These are phyloP conservation scores for Aphanomyces stellatus DNA, from an alignment of 352 stramenopile species.

Conservation along the genomic window DNA sequence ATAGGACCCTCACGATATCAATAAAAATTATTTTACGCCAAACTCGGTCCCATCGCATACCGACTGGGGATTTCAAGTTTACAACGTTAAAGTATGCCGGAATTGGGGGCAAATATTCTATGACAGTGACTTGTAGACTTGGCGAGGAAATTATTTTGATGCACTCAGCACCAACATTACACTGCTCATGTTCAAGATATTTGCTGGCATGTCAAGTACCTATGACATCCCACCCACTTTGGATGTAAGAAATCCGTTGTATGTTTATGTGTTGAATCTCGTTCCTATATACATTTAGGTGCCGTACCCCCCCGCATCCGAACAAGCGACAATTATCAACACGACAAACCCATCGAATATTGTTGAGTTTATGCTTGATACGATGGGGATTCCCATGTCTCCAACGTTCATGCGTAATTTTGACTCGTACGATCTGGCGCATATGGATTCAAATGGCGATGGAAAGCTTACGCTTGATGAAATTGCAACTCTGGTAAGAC, in stretches of 20 bases:
- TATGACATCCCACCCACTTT: constrained; percentile 24
- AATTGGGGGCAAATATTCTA: no score
- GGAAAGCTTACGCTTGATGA: constrained; percentile 65
- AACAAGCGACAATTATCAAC: constrained; percentile 29
- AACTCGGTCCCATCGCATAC: constrained; percentile 78
- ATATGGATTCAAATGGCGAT: constrained; percentile 55
- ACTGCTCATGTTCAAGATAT: constrained; percentile 59
- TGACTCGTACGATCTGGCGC: constrained; percentile 59
- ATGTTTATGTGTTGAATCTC: background rate
- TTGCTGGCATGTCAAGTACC: constrained; percentile 31
- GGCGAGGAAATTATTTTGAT: constrained; percentile 93
- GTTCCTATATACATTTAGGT: no score
- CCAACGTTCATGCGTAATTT: constrained; percentile 45
- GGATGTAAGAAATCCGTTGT: constrained; percentile 29
- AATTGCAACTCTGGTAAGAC: constrained; percentile 23
- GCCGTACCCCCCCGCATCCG: constrained; percentile 48
- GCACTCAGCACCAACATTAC: constrained; percentile 91
- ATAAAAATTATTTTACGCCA: constrained; percentile 85
- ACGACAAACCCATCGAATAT: constrained; percentile 34
- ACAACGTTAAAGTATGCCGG: constrained; percentile 80
- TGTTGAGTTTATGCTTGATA: constrained; percentile 51
- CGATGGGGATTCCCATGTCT: constrained; percentile 56
- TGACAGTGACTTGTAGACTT: constrained; percentile 45
- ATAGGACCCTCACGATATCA: constrained; percentile 73
- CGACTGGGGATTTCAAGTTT: constrained; percentile 66